Base-by-base conservation (phyloP, 139 green algal species). In the Closterium sp. region DNA sequence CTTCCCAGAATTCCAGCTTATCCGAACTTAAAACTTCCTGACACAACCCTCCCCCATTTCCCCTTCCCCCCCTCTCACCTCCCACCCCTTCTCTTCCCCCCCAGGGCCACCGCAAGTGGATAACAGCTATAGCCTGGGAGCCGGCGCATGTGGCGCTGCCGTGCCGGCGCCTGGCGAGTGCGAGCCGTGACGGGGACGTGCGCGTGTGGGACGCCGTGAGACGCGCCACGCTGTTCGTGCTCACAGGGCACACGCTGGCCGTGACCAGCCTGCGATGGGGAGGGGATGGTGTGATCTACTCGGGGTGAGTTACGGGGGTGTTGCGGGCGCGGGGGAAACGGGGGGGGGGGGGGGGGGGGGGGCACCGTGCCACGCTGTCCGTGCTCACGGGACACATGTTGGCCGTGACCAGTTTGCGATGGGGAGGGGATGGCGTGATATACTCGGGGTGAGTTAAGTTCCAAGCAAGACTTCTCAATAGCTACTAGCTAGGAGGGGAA, bases 251-350 rank as follows among this genome's bases (percentile, higher is more conserved):
- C 92, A 96, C 95, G 8, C 88, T 93, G 85, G 95, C 95, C 30
- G 94, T 99, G 25, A 99, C 95, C 8, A 95, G 92, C 10, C 96
- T 99, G 33, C 96, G 95, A 88, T 99, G 98, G 98, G 96, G 97
- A 28, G 98, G 98, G 9, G 96, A 99, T 66, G 98, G 97, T 0
- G 95, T 97, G 34, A 98, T 99, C 66, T 98, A 98, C 95, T 97
- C 96, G 55, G 95, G 87, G 91, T 93, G 33, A n/a, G 90, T 86
- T 32, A 69, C 10, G 43, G 1, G 23, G 2, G 43, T 25, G 43
- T 69, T n/a, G 43, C 43, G 23, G 21, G 43, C 23, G 43, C n/a
- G n/a, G n/a, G 21, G 43, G 43, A 1, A 55, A 55, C 5, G 4
- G 36, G 4, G 36, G 36, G 5, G 23, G 23, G 43, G 97, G 36